phyloP scores from a whole-genome alignment of 331 rosid species.

The Saraca asoca region DNA sequence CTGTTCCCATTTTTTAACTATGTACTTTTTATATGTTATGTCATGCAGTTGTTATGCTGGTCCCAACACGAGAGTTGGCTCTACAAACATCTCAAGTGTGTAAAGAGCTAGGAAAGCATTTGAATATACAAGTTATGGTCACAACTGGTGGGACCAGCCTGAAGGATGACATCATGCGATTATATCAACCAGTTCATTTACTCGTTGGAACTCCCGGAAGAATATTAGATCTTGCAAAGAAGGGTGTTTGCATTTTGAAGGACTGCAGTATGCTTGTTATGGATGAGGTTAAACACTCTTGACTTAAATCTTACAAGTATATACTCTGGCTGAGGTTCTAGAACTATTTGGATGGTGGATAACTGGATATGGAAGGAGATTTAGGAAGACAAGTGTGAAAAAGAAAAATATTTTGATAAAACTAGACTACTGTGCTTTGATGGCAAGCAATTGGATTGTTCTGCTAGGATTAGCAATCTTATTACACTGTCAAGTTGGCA shows the following conservation, averaged over 20 bases:
- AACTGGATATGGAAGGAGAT: slow-evolving; percentile 14
- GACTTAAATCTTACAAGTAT: slow-evolving; percentile 5
- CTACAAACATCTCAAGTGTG: slow-evolving; percentile 99
- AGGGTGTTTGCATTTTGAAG: slow-evolving; percentile 87
- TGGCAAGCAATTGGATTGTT: not conserved
- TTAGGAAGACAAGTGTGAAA: slow-evolving; percentile 1
- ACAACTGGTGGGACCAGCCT: slow-evolving; percentile 98
- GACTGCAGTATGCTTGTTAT: slow-evolving; percentile 89
- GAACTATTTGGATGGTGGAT: slow-evolving; percentile 12
- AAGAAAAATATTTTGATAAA: slow-evolving; percentile 17
- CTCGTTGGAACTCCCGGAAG: slow-evolving; percentile 99
- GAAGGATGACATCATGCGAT: slow-evolving; percentile 97
- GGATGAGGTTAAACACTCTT: slow-evolving; percentile 81
- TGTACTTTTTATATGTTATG: slow-evolving; percentile 1
- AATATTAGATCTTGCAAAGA: slow-evolving; percentile 90
- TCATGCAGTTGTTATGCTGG: slow-evolving; percentile 79
- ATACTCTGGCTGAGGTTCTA: slow-evolving; percentile 1
- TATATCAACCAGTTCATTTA: slow-evolving; percentile 96
- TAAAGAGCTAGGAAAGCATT: slow-evolving; percentile 95
- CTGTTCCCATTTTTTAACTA: no score
- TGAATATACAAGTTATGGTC: slow-evolving; percentile 97
- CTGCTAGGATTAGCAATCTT: slow-evolving; percentile 9
- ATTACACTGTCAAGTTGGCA: slow-evolving; percentile 15
- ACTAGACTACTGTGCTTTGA: slow-evolving; percentile 8
- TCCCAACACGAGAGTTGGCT: slow-evolving; percentile 97